Percentiles rank a stretch among this genome's conserved stretches.
Evolutionary conservation across 495 filamentous ascomycete species (phyloP).

Genomic region (Tuber magnatum): DNA sequence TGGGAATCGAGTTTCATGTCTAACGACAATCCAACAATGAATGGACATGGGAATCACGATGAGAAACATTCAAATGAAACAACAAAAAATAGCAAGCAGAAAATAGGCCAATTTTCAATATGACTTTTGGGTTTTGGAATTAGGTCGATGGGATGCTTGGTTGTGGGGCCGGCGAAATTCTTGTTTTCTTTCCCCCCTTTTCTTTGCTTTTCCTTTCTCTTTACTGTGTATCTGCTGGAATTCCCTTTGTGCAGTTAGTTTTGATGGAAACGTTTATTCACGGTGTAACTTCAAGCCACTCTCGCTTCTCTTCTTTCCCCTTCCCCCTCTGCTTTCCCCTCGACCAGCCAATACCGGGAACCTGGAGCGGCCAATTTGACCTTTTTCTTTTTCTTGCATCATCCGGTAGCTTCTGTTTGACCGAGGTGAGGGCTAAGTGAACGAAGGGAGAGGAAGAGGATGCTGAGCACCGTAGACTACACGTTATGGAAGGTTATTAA

Average conservation of each 20-base stretch:
- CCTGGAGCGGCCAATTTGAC: conserved; percentile 4
- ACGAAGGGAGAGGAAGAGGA: background rate
- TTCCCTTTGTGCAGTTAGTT: conserved; percentile 24
- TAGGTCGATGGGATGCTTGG: background rate
- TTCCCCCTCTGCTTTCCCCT: background rate
- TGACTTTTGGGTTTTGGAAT: background rate
- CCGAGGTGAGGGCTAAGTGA: conserved; percentile 1
- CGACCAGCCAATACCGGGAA: conserved; percentile 9
- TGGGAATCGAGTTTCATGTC: background rate
- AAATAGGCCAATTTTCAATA: background rate
- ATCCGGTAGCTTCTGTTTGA: conserved; percentile 10
- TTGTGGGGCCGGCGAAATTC: background rate
- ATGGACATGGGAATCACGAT: background rate
- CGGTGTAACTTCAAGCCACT: conserved; percentile 18
- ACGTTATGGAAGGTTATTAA: conserved; percentile 26
- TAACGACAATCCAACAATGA: conserved; percentile 1
- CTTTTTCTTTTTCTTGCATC: background rate
- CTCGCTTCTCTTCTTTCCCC: conserved; percentile 14
- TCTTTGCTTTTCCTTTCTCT: background rate
- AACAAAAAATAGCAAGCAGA: background rate
- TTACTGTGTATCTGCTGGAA: conserved; percentile 7
- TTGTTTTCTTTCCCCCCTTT: background rate
- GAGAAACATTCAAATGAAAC: background rate
- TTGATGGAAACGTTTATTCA: conserved; percentile 23
- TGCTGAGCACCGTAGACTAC: background rate